Evolutionary conservation across 1,284 basidiomycete genomes (phyloP).

Genomic region (Ceratobasidium sp.): DNA sequence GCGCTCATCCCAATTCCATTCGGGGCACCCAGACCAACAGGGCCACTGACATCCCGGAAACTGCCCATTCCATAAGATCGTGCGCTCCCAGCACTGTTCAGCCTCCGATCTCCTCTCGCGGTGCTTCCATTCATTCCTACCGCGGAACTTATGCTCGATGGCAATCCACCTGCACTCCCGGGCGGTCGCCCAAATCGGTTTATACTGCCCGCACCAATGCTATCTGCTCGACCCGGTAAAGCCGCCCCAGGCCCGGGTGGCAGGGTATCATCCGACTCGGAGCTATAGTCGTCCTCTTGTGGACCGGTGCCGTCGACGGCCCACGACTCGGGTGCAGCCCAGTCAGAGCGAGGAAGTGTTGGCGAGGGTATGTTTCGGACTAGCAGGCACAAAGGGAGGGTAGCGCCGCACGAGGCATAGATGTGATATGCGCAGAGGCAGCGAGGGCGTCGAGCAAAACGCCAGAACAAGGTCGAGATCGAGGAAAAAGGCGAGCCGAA

Average conservation of each 20-base stretch:
- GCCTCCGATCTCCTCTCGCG: conserved; percentile 32
- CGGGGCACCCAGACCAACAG: not conserved
- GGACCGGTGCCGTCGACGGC: conserved; percentile 56
- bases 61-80: conserved; percentile 7
- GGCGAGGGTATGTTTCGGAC: conserved; percentile 31
- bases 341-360: conserved; percentile 45
- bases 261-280: conserved; percentile 41
- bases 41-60: too few relatives aligned
- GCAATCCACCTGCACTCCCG: conserved; percentile 25
- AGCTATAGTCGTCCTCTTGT: conserved; percentile 48
- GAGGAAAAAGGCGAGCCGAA: not conserved
- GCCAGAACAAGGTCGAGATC: not conserved
- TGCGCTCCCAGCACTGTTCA: conserved; percentile 38
- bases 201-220: conserved; percentile 15
- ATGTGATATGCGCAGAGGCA: conserved; percentile 10
- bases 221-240: conserved; percentile 18
- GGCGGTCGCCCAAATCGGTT: conserved; percentile 9
- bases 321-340: conserved; percentile 60
- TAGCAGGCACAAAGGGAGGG: conserved; percentile 12
- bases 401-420: not conserved
- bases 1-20: not conserved
- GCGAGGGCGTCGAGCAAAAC: not conserved
- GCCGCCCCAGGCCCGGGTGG: not conserved
- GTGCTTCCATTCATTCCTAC: not conserved
- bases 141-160: not conserved